Base-by-base conservation (phyloP, 2,329 filamentous ascomycete genomes). In the Penicillium sp. region DNA sequence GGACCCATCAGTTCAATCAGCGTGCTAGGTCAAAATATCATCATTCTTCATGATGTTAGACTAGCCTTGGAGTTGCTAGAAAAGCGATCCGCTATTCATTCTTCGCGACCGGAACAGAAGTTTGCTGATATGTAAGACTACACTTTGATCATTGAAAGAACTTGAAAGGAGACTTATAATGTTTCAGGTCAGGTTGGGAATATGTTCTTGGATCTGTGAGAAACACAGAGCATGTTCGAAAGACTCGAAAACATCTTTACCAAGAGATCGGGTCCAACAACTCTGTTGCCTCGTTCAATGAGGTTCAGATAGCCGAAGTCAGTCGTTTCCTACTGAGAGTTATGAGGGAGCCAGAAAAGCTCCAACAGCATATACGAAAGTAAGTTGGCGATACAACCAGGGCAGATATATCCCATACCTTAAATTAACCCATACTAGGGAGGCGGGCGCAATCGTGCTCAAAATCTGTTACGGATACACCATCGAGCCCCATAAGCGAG, bases 181-280 rank as follows among this genome's bases (percentile, higher is more conserved):
- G n/a, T 42, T 1, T 7, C 13, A 66, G 65, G 55, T 54, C 58
- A 43, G 77, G 75, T 9, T 77, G 68, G 71, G 65, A 69, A 8
- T 54, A 74, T 18, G 49, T 68, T 1, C 56, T 77, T 3, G 68
- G 65, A 2, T 52, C 74, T 17, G 60, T 63, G 12, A 61, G 60
- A 13, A 73, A 76, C 45, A 69, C 70, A n/a, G 62, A 68, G 4
- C 66, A 58, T 1, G 72, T 74, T 18, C 69, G 67, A 18, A 64
- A 62, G 1, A 71, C 77, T 20, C 76, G 80, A 3, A 81, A 76
- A 58, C 66, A 75, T n/a, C 66, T 78, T 30, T 65, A 70, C 33
- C 69, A 71, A 9, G 65, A 75, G 7, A 67, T 82, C 2, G 79
- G 80, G 1, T 74, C 76, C 0, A 77, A 74, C 32, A 51, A 58